Evolutionary conservation across 116 monocot species (phyloP).

Genomic region (Posidonia oceanica): DNA sequence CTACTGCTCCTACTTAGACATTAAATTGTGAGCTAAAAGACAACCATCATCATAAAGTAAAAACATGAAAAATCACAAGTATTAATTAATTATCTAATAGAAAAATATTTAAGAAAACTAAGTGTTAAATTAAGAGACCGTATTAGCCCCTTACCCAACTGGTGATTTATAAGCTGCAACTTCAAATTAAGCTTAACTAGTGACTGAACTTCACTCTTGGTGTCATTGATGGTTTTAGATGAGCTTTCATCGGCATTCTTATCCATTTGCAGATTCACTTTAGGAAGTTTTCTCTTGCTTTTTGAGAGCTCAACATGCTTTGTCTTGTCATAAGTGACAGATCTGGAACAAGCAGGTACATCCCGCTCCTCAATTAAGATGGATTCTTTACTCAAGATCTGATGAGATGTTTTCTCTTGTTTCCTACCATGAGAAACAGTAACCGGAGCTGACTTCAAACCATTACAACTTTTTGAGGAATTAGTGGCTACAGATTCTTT

Average conservation of each 20-base stretch:
- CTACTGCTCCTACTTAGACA: not conserved
- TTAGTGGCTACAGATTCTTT: not conserved
- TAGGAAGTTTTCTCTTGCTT: not conserved
- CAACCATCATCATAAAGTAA: not conserved
- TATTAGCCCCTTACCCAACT: constrained; percentile 7
- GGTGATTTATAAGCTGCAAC: constrained; percentile 1
- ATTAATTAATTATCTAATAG: no score
- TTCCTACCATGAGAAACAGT: not conserved
- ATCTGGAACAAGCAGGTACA: not conserved
- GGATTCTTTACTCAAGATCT: not conserved
- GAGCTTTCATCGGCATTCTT: constrained; percentile 1
- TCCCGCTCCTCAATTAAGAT: not conserved
- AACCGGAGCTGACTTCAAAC: not conserved
- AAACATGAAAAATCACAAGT: no score
- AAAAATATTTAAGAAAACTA: no score
- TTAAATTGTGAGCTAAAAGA: not conserved
- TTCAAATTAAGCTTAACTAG: constrained; percentile 25
- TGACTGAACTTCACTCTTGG: constrained; percentile 17
- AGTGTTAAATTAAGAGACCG: no score
- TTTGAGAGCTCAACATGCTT: not conserved
- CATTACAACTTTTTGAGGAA: not conserved
- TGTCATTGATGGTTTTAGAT: not conserved
- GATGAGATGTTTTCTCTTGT: not conserved
- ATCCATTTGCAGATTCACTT: not conserved
- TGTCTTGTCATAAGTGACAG: not conserved